phyloP scores from a whole-genome alignment of 108 stramenopile species.

The Parmales sp. region DNA sequence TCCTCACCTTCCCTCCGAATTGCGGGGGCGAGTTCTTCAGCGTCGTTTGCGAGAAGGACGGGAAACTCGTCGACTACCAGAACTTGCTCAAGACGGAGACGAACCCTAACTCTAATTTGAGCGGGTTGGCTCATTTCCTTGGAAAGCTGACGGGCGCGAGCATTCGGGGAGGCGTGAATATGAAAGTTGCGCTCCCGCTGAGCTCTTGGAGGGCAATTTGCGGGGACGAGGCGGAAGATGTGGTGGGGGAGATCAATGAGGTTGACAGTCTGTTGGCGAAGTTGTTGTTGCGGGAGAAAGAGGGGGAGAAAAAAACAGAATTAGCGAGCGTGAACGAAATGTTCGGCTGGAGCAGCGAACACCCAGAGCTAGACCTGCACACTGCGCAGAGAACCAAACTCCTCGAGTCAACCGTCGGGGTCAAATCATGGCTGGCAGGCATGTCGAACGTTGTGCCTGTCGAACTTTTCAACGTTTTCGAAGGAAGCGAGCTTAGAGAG shows the following conservation, averaged over 20 bases:
- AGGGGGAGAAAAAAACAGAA: no score
- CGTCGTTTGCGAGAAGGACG: background rate
- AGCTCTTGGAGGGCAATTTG: constrained; percentile 57
- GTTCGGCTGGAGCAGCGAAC: no score
- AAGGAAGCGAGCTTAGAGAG: constrained; percentile 72
- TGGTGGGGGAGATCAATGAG: constrained; percentile 33
- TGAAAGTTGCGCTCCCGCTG: constrained; percentile 70
- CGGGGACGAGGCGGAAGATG: constrained; percentile 38
- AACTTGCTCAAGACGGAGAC: constrained; percentile 51
- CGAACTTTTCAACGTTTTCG: constrained; percentile 76
- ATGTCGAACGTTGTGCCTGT: constrained; percentile 77
- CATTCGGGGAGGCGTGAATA: constrained; percentile 71
- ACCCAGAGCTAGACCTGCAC: no score
- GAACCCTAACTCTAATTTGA: no score
- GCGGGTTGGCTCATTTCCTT: no score
- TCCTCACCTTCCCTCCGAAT: constrained; percentile 53
- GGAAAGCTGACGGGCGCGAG: constrained; percentile 88
- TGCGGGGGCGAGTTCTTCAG: constrained; percentile 21
- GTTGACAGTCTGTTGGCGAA: constrained; percentile 59
- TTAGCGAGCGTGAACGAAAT: no score
- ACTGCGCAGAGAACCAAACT: no score
- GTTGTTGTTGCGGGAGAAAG: no score
- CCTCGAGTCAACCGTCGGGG: no score
- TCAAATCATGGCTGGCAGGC: no score
- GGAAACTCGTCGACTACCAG: constrained; percentile 15